Base-by-base conservation (phyloP, 2,329 filamentous ascomycete species). In the Alternaria burnsii region DNA sequence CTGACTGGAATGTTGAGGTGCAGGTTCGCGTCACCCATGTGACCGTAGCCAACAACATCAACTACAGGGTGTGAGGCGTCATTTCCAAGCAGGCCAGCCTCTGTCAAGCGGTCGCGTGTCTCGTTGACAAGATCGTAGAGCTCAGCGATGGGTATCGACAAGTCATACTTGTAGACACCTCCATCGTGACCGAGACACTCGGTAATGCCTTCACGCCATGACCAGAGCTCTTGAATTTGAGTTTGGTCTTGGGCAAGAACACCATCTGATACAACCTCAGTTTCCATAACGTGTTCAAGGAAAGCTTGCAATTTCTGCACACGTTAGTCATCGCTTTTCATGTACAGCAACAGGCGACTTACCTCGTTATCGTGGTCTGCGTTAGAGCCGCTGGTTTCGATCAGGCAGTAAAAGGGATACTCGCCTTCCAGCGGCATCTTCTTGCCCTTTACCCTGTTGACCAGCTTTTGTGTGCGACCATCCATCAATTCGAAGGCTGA, bases 401-500 rank as follows among this genome's bases (percentile, higher is more conserved):
- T 89, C 50, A 99, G 84, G 78, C 94, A 97, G 84, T 98, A 99
- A 82, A 99, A 99, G 0, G 93, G 93, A 74, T 97, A 86, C 38
- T 93, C 88, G 55, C 85, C 88, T 68, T 97, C 93, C 3, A 99
- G 84, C 0, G 95, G 95, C 58, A 88, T 85, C 74, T 91, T 92
- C 74, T 90, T 91, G 26, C 89, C 88, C 11, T 91, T 93, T 36
- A 93, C 91, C 55, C 85, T 82, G 41, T 74, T 75, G n/a, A 78
- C 63, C 11, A 78, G 82, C 63, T 88, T 83, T 80, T 98, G 95
- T 64, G 89, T 94, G 65, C 88, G 85, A 18, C 87, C 88, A 71
- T 99, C 95, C 94, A 99, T 99, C 65, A 99, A 85, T 82, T 99
- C 95, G 76, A 99, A 99, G 0, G 95, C 95, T 3, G 94, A 98